A percentile compares a stretch with the other conserved stretches of the same genome.
These are phyloP conservation scores for Fistulinella prunicolor DNA, from an alignment of 768 basidiomycete species.

Conservation along the genomic window DNA sequence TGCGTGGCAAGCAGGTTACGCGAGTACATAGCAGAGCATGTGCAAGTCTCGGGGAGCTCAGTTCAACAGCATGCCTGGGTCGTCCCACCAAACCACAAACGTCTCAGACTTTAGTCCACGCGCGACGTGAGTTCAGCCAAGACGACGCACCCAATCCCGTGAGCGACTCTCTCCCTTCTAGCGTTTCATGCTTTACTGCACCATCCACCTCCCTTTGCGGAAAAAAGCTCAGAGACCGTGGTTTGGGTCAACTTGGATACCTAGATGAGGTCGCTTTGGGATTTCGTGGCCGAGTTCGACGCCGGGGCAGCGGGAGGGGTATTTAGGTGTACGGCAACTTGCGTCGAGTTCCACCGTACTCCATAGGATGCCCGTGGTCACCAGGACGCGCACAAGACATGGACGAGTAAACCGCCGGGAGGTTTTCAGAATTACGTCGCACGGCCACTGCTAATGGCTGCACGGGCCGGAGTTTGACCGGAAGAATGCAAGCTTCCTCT, in stretches of 20 bases:
- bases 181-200: slow-evolving; percentile 50
- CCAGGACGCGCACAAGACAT: too few species aligned
- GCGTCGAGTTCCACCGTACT: slow-evolving; percentile 25
- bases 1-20: slow-evolving; percentile 90
- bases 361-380: slow-evolving; percentile 11
- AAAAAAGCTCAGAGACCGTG: slow-evolving; percentile 83
- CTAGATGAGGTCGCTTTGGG: slow-evolving; percentile 42
- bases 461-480: too few species aligned
- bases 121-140: neutral
- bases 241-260: slow-evolving; percentile 47
- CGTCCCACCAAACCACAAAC: slow-evolving; percentile 56
- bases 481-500: too few species aligned
- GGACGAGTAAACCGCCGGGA: neutral
- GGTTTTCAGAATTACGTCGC: neutral
- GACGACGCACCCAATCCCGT: slow-evolving; percentile 37
- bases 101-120: slow-evolving; percentile 7
- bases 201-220: slow-evolving; percentile 54
- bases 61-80: slow-evolving; percentile 81
- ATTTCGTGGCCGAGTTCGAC: slow-evolving; percentile 14
- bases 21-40: slow-evolving; percentile 88
- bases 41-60: slow-evolving; percentile 93
- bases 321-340: neutral
- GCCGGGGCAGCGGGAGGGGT: neutral
- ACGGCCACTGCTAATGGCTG: slow-evolving; percentile 23
- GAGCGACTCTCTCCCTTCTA: slow-evolving; percentile 33